Evolutionary conservation across 495 filamentous ascomycete species (phyloP).

Genomic region (Daldinia caldariorum): DNA sequence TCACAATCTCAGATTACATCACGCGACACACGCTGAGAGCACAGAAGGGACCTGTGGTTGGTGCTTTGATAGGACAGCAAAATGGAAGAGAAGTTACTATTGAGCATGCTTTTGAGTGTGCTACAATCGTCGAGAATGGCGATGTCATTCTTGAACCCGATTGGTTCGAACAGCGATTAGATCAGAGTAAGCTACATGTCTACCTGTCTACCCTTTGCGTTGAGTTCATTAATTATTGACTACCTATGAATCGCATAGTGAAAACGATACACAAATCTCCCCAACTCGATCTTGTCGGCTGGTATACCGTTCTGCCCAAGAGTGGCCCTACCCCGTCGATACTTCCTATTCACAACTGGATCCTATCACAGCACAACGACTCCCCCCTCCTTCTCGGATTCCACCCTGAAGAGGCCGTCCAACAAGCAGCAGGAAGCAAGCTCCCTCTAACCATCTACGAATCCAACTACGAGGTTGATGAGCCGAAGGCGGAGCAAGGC

Average conservation of each 20-base stretch:
- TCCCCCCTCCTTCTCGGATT: slow-evolving; percentile 88
- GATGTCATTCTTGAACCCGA: slow-evolving; percentile 65
- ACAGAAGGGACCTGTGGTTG: slow-evolving; percentile 79
- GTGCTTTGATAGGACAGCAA: slow-evolving; percentile 88
- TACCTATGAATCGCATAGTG: slow-evolving; percentile 59
- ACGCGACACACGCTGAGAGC: slow-evolving; percentile 85
- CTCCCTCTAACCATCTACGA: slow-evolving; percentile 93
- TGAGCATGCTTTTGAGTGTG: slow-evolving; percentile 90
- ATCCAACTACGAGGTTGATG: slow-evolving; percentile 74
- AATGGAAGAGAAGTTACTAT: slow-evolving; percentile 90
- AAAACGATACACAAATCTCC: slow-evolving; percentile 88
- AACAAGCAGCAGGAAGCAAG: slow-evolving; percentile 72
- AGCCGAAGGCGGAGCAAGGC: slow-evolving; percentile 60
- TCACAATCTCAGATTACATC: slow-evolving; percentile 96
- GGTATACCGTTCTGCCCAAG: slow-evolving; percentile 85
- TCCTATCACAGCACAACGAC: slow-evolving; percentile 80
- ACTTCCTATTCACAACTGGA: slow-evolving; percentile 78
- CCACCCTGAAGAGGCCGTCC: slow-evolving; percentile 68
- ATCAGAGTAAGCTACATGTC: slow-evolving; percentile 73
- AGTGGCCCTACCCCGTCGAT: slow-evolving; percentile 74
- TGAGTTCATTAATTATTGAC: slow-evolving; percentile 17
- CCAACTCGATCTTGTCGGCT: slow-evolving; percentile 87
- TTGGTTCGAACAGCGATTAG: slow-evolving; percentile 83
- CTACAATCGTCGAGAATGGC: slow-evolving; percentile 58
- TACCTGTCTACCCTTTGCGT: background rate